Percentiles rank a stretch among this genome's conserved stretches.
Evolutionary conservation across 1,139 yeast genomes (phyloP).

Genomic region (Suhomyces yuchorum): DNA sequence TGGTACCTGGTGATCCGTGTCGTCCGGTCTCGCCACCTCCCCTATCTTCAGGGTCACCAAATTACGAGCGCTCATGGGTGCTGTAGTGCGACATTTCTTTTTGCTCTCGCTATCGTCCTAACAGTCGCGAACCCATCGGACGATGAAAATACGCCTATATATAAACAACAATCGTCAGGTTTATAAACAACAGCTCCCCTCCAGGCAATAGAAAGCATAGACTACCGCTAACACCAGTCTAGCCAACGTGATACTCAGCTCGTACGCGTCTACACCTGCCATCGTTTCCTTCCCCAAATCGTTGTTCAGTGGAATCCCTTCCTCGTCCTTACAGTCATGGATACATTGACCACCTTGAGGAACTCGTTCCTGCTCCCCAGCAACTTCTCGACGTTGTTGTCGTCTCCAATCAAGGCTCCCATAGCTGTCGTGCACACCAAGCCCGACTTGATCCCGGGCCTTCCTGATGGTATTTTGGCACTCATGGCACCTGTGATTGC

Average conservation of each 20-base stretch:
- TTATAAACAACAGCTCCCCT: background rate
- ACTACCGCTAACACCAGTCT: background rate
- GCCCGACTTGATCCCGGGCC: slow-evolving; percentile 51
- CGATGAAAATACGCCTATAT: slow-evolving; percentile 5
- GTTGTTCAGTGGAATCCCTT: background rate
- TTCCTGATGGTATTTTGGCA: slow-evolving; percentile 76
- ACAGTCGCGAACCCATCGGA: slow-evolving; percentile 6
- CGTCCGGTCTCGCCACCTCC: background rate
- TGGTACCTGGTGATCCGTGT: background rate
- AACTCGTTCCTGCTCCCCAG: slow-evolving; percentile 17
- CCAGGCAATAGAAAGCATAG: background rate
- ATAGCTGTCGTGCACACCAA: slow-evolving; percentile 22
- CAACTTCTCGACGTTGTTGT: slow-evolving; percentile 22
- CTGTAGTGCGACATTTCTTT: slow-evolving; percentile 4
- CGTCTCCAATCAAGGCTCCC: slow-evolving; percentile 19
- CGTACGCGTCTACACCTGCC: background rate
- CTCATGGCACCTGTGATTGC: slow-evolving; percentile 73
- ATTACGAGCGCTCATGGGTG: background rate
- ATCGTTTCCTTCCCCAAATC: background rate
- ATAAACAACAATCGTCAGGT: slow-evolving; percentile 1
- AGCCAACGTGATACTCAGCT: background rate
- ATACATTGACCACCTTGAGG: slow-evolving; percentile 6
- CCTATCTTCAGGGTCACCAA: slow-evolving; percentile 1
- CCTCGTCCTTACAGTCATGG: slow-evolving; percentile 1
- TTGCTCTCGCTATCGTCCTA: background rate